phyloP scores from a whole-genome alignment of 805 yeast species.

The Yamadazyma scolyti region DNA sequence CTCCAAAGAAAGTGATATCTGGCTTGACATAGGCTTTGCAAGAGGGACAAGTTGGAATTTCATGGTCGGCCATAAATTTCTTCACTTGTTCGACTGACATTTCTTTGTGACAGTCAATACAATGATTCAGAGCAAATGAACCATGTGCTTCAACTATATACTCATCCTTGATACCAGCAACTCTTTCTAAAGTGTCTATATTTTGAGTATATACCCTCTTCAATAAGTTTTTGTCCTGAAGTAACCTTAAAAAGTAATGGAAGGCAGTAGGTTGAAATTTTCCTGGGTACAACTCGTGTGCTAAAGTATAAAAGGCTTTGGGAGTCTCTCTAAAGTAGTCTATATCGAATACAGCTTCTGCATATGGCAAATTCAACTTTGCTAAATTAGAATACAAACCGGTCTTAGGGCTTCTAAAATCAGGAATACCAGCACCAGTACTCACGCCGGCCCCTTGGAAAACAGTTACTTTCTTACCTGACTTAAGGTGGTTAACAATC shows the following conservation, averaged over 20 bases:
- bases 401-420: constrained; percentile 87
- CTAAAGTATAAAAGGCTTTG: constrained; percentile 77
- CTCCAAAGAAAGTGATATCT: constrained; percentile 93
- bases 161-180: constrained; percentile 69
- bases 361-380: constrained; percentile 74
- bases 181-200: constrained; percentile 85
- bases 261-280: constrained; percentile 79
- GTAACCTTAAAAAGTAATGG: constrained; percentile 65
- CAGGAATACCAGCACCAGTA: constrained; percentile 93
- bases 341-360: constrained; percentile 94
- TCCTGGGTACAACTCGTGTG: constrained; percentile 85
- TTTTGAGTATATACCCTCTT: constrained; percentile 85
- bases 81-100: constrained; percentile 49
- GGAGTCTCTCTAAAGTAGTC: constrained; percentile 76
- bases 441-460: constrained; percentile 94
- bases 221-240: constrained; percentile 61
- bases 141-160: constrained; percentile 91
- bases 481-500: constrained; percentile 25
- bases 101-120: constrained; percentile 65
- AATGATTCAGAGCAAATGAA: constrained; percentile 79
- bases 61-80: constrained; percentile 33
- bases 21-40: constrained; percentile 87
- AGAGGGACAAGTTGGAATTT: constrained; percentile 52
- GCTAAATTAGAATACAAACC: constrained; percentile 81
- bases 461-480: constrained; percentile 50